Percentiles rank a stretch among this genome's conserved stretches.
Evolutionary conservation across 73 alveolate genomes (phyloP).

Genomic region (Stentor roeselii): DNA sequence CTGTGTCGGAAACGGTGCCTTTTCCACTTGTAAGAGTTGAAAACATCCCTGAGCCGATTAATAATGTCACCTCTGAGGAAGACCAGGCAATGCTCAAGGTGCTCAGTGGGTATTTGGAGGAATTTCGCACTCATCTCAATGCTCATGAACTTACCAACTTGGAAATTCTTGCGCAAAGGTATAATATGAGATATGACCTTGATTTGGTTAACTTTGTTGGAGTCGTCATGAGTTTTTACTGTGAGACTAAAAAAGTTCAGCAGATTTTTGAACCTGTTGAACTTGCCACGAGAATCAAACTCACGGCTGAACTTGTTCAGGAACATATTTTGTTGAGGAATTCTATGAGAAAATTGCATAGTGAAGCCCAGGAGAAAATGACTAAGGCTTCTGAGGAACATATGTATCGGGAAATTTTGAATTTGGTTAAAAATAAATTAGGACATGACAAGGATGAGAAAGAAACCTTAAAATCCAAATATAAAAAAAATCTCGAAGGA

Average conservation of each 20-base stretch:
- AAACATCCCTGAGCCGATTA: conserved; percentile 32
- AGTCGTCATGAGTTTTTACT: conserved; percentile 42
- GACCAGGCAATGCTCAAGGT: conserved; percentile 40
- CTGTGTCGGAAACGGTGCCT: conserved; percentile 34
- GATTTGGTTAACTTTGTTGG: conserved; percentile 40
- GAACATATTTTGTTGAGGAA: conserved; percentile 51
- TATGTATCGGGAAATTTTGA: conserved; percentile 47
- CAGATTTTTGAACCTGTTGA: conserved; percentile 37
- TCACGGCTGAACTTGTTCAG: conserved; percentile 39
- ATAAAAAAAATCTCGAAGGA: conserved; percentile 48
- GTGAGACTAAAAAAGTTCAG: conserved; percentile 34
- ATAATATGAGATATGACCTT: conserved; percentile 34
- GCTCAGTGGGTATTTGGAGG: conserved; percentile 44
- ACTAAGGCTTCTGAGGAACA: conserved; percentile 39
- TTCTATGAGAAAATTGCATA: conserved; percentile 53
- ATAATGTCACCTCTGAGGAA: conserved; percentile 33
- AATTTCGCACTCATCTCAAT: conserved; percentile 32
- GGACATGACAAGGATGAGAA: conserved; percentile 59
- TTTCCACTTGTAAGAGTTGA: conserved; percentile 35
- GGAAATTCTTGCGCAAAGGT: conserved; percentile 39
- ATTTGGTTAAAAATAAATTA: conserved; percentile 48
- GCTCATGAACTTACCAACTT: conserved; percentile 43
- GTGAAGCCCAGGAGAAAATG: conserved; percentile 42
- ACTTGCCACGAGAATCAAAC: conserved; percentile 40
- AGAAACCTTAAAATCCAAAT: conserved; percentile 35